Evolutionary conservation across 2,329 filamentous ascomycete genomes (phyloP), one percentile per base, ranked within the genome.

Genomic region (Trichoderma sp.): DNA sequence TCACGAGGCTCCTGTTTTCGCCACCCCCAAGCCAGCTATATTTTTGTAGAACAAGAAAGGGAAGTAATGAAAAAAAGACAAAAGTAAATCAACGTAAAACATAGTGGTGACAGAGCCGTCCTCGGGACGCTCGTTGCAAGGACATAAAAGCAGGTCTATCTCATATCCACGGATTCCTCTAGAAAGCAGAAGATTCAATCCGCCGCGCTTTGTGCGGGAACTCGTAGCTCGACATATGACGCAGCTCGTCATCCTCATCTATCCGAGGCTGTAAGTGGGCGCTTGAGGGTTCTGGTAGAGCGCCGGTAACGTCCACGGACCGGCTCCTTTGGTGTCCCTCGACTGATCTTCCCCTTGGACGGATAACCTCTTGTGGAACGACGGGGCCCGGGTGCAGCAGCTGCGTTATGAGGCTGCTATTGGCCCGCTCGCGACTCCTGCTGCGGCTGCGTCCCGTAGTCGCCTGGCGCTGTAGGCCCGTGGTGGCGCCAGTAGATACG

Each of bases 351-450:
- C 47, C 48, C 67, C 67, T 41, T 69, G 72, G n/a, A 68, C 71
- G 48, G 67, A 39, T 2, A 5, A 50, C 17, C 12, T 76, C 73
- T 7, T 72, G 74, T 17, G 74, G 74, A 5, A 80, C 69, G 9
- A 74, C 73, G 0, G 82, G 82, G 0, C 82, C 82, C 0, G 81
- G 82, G 55, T 82, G 82, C 14, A 85, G 72, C 28, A 85, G 75
- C 56, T 80, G 77, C 5, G 79, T 74, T 28, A 84, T 71, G 5
- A 84, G 68, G 68, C 79, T 82, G 66, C 77, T 77, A 54, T 79
- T 78, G 44, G 71, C 72, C 34, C 72, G 78, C 60, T 77, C 77
- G 28, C 75, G 75, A 65, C 78, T 78, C 58, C 74, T 74, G 68
- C 76, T 80, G 17, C 76, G 75, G 19, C 74, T 74, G 14, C 75